Percentiles rank a stretch among this genome's conserved stretches.
These are phyloP conservation scores for Canavalia ensiformis DNA, from an alignment of 306 rosid genomes.

Conservation along the genomic window DNA sequence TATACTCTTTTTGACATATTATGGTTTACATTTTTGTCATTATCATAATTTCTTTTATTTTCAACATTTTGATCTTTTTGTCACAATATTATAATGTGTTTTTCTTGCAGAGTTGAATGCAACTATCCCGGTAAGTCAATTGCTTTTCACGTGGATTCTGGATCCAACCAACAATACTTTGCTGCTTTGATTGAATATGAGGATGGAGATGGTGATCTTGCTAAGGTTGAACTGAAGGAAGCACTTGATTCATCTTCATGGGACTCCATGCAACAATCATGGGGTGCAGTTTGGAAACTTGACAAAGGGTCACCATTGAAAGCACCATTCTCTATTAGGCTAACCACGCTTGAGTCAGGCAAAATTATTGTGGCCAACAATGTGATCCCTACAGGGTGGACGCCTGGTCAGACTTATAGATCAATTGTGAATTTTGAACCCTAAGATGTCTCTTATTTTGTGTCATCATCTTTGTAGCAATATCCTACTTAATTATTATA, in stretches of 20 bases:
- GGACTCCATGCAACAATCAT: constrained; percentile 67
- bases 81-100: background rate
- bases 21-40: background rate
- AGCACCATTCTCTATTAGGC: constrained; percentile 71
- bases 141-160: constrained; percentile 66
- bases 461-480: background rate
- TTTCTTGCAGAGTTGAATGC: constrained; percentile 62
- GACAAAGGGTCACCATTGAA: constrained; percentile 52
- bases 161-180: constrained; percentile 67
- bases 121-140: constrained; percentile 58
- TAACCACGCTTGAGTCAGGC: constrained; percentile 56
- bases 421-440: constrained; percentile 62
- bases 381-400: constrained; percentile 80
- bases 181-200: constrained; percentile 65
- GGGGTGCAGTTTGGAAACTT: constrained; percentile 86
- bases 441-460: background rate
- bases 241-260: constrained; percentile 57
- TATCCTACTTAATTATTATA: background rate
- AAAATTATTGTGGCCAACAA: constrained; percentile 55
- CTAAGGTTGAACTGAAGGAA: constrained; percentile 66
- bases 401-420: constrained; percentile 71
- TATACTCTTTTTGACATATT: background rate
- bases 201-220: constrained; percentile 69
- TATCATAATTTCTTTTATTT: background rate
- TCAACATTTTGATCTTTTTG: background rate